A percentile compares a stretch with the other conserved stretches of the same genome.
These are phyloP conservation scores for Elongisporangium senticosum DNA, from an alignment of 352 stramenopile species.

Conservation along the genomic window DNA sequence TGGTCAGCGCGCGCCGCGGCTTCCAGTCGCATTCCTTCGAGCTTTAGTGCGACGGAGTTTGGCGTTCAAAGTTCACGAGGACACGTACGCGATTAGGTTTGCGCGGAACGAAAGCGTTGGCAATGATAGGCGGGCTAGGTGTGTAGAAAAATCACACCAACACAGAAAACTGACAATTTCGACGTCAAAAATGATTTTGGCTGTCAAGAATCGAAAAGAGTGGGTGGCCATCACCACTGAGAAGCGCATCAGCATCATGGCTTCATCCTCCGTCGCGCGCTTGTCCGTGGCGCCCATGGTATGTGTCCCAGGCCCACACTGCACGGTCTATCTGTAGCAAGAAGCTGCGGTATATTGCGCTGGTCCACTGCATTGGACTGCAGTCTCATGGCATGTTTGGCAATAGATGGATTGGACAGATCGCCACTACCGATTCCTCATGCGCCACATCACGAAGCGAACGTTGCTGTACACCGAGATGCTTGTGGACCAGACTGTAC, in stretches of 20 bases:
- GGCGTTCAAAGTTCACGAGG: background rate
- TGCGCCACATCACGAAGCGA: constrained; percentile 89
- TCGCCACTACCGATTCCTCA: constrained; percentile 92
- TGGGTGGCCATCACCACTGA: background rate
- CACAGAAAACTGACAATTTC: background rate
- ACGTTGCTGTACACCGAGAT: constrained; percentile 99
- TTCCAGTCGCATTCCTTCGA: background rate
- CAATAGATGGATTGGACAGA: constrained; percentile 98
- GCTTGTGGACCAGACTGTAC: constrained; percentile 95
- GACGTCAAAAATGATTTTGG: background rate
- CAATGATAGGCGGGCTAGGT: background rate
- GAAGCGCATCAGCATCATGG: constrained; percentile 13
- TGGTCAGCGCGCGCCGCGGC: no score
- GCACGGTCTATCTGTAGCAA: background rate
- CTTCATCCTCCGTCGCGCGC: constrained; percentile 33
- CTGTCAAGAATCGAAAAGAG: background rate
- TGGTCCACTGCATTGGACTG: background rate
- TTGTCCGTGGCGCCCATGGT: constrained; percentile 75
- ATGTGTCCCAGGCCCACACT: background rate
- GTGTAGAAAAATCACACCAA: background rate
- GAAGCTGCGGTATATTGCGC: background rate
- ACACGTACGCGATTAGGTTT: background rate
- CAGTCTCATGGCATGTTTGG: background rate
- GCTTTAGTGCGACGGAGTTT: background rate
- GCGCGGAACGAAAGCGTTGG: background rate